Conservation (phyloP, 1,284 basidiomycete genomes). For the Erythrobasidium hasegawianum region DNA sequence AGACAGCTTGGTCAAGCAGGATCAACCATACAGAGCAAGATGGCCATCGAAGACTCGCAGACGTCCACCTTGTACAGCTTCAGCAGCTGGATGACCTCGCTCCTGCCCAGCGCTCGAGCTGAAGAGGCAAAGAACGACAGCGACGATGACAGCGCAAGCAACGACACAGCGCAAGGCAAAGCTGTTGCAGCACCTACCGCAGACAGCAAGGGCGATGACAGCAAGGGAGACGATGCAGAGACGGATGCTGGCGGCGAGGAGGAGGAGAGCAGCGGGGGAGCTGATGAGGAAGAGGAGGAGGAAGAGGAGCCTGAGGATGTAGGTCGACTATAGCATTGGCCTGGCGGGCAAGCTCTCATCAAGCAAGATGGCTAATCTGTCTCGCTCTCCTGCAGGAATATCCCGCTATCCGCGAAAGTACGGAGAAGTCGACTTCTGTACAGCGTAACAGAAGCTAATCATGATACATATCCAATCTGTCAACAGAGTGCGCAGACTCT, state of each 20-base stretch:
- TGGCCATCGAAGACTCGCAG: conserved; percentile 16
- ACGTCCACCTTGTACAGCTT: conserved; percentile 13
- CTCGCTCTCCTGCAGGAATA: background rate
- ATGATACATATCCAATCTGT: conserved; percentile 25
- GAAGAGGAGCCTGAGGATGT: conserved; percentile 46
- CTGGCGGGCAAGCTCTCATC: background rate
- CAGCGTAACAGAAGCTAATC: conserved; percentile 36
- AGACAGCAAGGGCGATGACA: conserved; percentile 35
- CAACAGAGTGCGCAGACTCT: conserved; percentile 64
- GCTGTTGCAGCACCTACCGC: background rate
- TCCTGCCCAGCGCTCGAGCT: conserved; percentile 29
- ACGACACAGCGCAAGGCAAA: conserved; percentile 12
- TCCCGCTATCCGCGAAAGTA: conserved; percentile 32
- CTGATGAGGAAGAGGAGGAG: conserved; percentile 42
- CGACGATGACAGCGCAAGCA: conserved; percentile 7
- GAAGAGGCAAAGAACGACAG: conserved; percentile 22
- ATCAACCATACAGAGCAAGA: background rate
- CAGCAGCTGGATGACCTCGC: conserved; percentile 31
- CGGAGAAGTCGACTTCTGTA: background rate
- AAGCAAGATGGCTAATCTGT: background rate
- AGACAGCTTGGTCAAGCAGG: background rate
- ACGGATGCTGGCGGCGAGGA: conserved; percentile 33
- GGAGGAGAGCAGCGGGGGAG: conserved; percentile 23
- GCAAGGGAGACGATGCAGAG: conserved; percentile 32
- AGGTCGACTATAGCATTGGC: conserved; percentile 11